phyloP scores from a whole-genome alignment of 192 early-diverging fungal genomes.

The Paraglomus brasilianum region DNA sequence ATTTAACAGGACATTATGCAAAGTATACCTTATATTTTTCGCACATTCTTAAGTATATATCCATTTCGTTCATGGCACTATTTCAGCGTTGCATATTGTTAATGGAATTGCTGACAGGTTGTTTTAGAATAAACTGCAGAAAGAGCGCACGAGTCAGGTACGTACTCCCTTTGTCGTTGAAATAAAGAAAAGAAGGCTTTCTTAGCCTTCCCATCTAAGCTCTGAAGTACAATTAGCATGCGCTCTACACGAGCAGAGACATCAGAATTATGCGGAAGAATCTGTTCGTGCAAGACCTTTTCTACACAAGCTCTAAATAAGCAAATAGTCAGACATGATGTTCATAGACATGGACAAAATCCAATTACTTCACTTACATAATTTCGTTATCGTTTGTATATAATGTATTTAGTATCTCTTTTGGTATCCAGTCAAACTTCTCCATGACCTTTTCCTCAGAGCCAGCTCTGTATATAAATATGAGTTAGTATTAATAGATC shows the following conservation, averaged over 20 bases:
- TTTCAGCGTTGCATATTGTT: background rate
- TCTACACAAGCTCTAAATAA: slow-evolving; percentile 55
- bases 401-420: slow-evolving; percentile 73
- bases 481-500: background rate
- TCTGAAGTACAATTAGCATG: slow-evolving; percentile 63
- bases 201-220: slow-evolving; percentile 64
- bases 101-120: background rate
- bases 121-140: background rate
- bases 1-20: slow-evolving; percentile 3
- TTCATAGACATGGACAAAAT: background rate
- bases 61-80: slow-evolving; percentile 59
- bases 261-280: slow-evolving; percentile 61
- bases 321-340: slow-evolving; percentile 25
- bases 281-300: slow-evolving; percentile 55
- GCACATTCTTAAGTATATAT: slow-evolving; percentile 60
- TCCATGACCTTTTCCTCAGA: slow-evolving; percentile 54
- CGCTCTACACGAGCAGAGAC: slow-evolving; percentile 60
- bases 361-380: slow-evolving; percentile 49
- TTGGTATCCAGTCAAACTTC: slow-evolving; percentile 84
- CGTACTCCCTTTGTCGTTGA: slow-evolving; percentile 65
- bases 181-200: slow-evolving; percentile 77
- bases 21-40: slow-evolving; percentile 57
- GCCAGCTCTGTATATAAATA: slow-evolving; percentile 33
- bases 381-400: slow-evolving; percentile 85
- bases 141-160: background rate